These are phyloP conservation scores for Gossypium gossypioides DNA, from an alignment of 441 rosid genomes.

Conservation along the genomic window DNA sequence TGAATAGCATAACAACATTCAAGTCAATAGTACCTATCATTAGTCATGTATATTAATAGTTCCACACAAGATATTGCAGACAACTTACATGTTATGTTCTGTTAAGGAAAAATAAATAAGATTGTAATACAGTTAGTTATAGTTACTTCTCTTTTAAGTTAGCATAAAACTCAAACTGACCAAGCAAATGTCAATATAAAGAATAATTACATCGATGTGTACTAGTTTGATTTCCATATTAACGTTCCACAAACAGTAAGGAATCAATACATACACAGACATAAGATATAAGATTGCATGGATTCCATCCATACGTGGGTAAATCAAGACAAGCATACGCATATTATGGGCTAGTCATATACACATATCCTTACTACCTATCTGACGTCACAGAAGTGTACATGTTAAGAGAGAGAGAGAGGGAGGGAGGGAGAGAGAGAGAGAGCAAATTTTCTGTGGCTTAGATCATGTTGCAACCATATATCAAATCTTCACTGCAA, in stretches of 20 bases:
- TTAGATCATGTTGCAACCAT: neutral
- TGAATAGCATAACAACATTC: neutral
- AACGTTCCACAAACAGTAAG: neutral
- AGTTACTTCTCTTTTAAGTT: neutral
- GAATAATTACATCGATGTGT: neutral
- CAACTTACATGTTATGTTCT: neutral
- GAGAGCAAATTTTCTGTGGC: neutral
- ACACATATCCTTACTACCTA: neutral
- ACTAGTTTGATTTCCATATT: neutral
- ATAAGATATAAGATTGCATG: neutral
- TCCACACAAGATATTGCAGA: neutral
- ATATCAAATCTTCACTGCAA: neutral
- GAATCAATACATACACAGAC: neutral
- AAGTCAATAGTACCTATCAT: neutral
- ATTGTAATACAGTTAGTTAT: neutral
- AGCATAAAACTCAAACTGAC: conserved; percentile 2
- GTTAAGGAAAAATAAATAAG: neutral
- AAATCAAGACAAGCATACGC: neutral
- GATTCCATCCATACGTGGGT: neutral
- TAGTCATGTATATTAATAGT: neutral
- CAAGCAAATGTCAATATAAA: neutral
- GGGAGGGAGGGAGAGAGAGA: neutral
- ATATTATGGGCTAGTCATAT: neutral
- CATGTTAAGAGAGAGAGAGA: neutral
- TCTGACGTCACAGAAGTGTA: neutral